Conservation (phyloP, 495 filamentous ascomycete species). For the Trichoderma gamsii region DNA sequence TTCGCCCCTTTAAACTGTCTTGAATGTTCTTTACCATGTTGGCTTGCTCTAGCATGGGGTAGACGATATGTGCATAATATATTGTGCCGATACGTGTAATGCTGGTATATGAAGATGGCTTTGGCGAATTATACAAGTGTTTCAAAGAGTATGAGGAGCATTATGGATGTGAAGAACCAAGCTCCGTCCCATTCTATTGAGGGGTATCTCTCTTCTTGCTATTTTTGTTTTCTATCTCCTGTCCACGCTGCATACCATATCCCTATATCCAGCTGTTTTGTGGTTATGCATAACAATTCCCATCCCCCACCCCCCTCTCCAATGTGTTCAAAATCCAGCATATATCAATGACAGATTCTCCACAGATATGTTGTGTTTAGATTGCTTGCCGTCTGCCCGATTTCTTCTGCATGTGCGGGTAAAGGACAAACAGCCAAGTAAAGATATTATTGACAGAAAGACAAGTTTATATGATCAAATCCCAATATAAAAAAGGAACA, state of each 20-base stretch:
- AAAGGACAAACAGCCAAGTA: too few species aligned
- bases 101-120: neutral
- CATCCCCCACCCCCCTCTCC: too few species aligned
- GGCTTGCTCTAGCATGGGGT: neutral
- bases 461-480: too few species aligned
- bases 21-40: neutral
- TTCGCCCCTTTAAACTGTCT: neutral
- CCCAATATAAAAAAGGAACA: too few species aligned
- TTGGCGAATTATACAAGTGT: neutral
- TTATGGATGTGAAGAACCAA: neutral
- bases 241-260: neutral
- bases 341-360: too few species aligned
- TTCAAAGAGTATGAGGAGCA: neutral
- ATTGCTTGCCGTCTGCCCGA: too few species aligned
- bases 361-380: too few species aligned
- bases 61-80: neutral
- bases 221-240: conserved; percentile 24
- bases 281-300: too few species aligned
- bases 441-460: too few species aligned
- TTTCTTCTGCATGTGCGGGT: too few species aligned
- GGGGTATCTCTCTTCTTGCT: conserved; percentile 26
- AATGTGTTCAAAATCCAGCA: too few species aligned
- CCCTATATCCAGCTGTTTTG: neutral
- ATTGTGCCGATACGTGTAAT: neutral
- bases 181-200: conserved; percentile 9